These are phyloP conservation scores for Chlamydomonas asymmetrica DNA, from an alignment of 139 green algal species.

Conservation along the genomic window DNA sequence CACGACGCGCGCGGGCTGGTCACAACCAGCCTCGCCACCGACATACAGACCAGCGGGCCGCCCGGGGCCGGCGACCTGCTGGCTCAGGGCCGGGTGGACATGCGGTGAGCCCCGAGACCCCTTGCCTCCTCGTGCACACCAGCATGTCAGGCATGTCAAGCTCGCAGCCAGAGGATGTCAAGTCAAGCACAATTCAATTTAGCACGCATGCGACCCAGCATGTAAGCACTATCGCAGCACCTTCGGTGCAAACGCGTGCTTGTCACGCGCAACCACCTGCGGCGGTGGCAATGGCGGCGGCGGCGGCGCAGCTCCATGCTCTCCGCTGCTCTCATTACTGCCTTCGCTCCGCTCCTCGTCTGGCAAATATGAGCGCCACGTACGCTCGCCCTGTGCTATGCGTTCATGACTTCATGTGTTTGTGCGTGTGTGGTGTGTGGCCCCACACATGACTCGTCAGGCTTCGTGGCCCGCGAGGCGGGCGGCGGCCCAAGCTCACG, in stretches of 20 bases:
- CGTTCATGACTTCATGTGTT: no score
- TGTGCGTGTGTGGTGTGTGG: no score
- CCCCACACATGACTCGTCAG: no score
- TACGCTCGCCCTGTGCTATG: no score
- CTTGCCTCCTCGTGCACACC: no score
- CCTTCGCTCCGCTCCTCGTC: not conserved
- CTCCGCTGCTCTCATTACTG: not conserved
- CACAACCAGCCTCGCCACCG: slow-evolving; percentile 48
- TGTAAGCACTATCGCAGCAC: no score
- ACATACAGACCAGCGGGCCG: slow-evolving; percentile 39
- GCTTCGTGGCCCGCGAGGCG: not conserved
- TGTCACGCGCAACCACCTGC: no score
- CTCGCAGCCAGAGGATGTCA: no score
- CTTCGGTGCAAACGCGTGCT: no score
- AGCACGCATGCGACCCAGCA: no score
- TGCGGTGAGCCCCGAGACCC: not conserved
- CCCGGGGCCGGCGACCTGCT: slow-evolving; percentile 1
- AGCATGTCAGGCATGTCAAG: no score
- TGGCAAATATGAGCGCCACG: not conserved
- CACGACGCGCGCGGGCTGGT: slow-evolving; percentile 45
- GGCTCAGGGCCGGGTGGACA: not conserved
- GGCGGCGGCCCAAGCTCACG: slow-evolving; percentile 5
- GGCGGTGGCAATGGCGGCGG: not conserved
- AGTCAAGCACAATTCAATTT: no score
- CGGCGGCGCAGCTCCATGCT: not conserved